Evolutionary conservation across 1,284 basidiomycete genomes (phyloP).

Genomic region (Spongiforma sp.): DNA sequence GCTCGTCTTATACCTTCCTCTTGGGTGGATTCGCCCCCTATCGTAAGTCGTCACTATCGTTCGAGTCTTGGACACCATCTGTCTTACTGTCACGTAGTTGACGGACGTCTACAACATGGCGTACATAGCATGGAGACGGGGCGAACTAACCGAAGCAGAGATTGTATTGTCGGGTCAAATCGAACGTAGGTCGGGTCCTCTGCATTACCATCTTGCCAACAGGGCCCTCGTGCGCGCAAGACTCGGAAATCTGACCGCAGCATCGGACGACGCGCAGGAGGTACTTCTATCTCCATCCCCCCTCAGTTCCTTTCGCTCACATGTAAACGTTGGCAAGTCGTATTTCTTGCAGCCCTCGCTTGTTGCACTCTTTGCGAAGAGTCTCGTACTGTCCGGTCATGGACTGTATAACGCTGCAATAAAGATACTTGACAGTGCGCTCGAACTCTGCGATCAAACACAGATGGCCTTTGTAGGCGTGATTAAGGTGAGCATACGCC

Average conservation of each 20-base stretch:
- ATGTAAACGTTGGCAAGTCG: slow-evolving; percentile 11
- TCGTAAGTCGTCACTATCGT: slow-evolving; percentile 10
- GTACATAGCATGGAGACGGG: slow-evolving; percentile 18
- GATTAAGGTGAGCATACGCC: slow-evolving; percentile 22
- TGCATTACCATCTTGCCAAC: slow-evolving; percentile 19
- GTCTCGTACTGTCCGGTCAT: slow-evolving; percentile 6
- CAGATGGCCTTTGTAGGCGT: slow-evolving; percentile 16
- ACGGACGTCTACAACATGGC: slow-evolving; percentile 18
- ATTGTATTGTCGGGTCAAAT: slow-evolving; percentile 23
- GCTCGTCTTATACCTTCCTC: neutral
- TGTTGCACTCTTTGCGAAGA: slow-evolving; percentile 14
- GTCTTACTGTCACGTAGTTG: slow-evolving; percentile 11
- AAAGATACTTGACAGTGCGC: slow-evolving; percentile 6
- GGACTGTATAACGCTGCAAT: neutral
- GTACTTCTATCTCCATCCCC: slow-evolving; percentile 6
- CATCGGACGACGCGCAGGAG: slow-evolving; percentile 20
- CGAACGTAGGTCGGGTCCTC: neutral
- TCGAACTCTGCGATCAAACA: slow-evolving; percentile 1
- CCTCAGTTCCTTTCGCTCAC: slow-evolving; percentile 1
- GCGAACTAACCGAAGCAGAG: slow-evolving; percentile 14
- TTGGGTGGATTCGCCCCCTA: neutral
- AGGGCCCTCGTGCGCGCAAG: slow-evolving; percentile 22
- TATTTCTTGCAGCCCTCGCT: slow-evolving; percentile 9
- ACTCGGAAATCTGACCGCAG: slow-evolving; percentile 11
- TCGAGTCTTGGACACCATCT: slow-evolving; percentile 2